Evolutionary conservation across 2,329 filamentous ascomycete genomes (phyloP), one percentile per base, ranked within the genome.

Genomic region (Rhinocladiella similis): DNA sequence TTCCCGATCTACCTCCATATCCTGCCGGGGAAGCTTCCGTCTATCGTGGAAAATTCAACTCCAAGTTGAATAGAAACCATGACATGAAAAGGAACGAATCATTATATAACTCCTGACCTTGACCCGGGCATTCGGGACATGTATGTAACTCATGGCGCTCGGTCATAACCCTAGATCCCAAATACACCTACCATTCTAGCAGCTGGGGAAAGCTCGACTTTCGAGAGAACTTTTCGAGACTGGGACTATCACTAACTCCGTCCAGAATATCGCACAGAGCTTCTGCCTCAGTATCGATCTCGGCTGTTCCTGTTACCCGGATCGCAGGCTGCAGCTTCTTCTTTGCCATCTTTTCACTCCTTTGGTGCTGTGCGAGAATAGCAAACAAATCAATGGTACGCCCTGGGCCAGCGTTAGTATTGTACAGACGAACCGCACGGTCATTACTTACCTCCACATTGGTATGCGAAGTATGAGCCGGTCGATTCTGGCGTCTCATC

Each of bases 331-430:
- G 59, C 36, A 59, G 22, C 48, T 59, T 57, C 27, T 38, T 51
- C 50, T 55, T 59, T 9, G 61, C 56, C 50, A 60, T 45, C 43
- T 41, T 59, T 48, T 62, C 61, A 27, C 25, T 57, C 9, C 61
- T 53, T 36, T 56, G 54, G 19, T 62, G 61, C 29, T 62, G 61
- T 29, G 54, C 51, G 41, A 63, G 54, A 25, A 63, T 62, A 1
- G 61, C 61, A 22, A 59, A 62, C 10, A 63, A 51, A 20, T 61
- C 61, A 33, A 63, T 63, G 12, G 59, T 57, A 6, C 61, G 59
- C 16, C 61, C 61, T 62, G 46, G 14, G 25, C 12, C 13, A 38
- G n/a, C 35, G 38, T 57, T 35, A 54, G 46, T 16, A 5, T 22
- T 33, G 22, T 7, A 25, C 3, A 25, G 22, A 19, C 4, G 13